phyloP scores from a whole-genome alignment of 1,284 basidiomycete genomes.

The Cryptococcus sp. region DNA sequence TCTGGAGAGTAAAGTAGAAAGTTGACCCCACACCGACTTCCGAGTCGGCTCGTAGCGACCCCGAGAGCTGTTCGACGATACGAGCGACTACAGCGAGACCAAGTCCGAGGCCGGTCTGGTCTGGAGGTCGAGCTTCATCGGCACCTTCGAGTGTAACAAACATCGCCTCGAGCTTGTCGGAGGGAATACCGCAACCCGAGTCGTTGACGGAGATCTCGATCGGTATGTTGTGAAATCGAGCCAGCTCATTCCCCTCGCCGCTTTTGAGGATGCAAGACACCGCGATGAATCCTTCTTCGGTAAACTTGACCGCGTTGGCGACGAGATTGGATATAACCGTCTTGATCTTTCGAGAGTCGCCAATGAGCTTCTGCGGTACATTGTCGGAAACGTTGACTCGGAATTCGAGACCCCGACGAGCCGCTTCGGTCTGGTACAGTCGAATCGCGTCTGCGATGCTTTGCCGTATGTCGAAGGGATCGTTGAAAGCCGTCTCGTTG shows the following conservation, averaged over 20 bases:
- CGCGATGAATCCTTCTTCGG: slow-evolving; percentile 58
- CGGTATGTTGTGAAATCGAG: slow-evolving; percentile 45
- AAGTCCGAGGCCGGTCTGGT: slow-evolving; percentile 50
- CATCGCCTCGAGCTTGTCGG: slow-evolving; percentile 68
- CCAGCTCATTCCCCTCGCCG: slow-evolving; percentile 4
- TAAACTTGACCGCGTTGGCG: slow-evolving; percentile 81
- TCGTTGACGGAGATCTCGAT: slow-evolving; percentile 72
- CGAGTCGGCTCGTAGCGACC: slow-evolving; percentile 74
- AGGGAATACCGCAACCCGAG: slow-evolving; percentile 70
- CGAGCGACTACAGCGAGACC: slow-evolving; percentile 75
- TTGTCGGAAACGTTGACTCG: slow-evolving; percentile 54
- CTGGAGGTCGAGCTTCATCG: slow-evolving; percentile 50
- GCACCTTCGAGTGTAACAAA: slow-evolving; percentile 84
- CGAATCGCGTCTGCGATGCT: slow-evolving; percentile 64
- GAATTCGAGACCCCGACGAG: slow-evolving; percentile 62
- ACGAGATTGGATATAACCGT: slow-evolving; percentile 78
- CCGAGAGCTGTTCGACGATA: slow-evolving; percentile 74
- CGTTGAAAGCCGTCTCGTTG: slow-evolving; percentile 71
- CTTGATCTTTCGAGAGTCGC: slow-evolving; percentile 67
- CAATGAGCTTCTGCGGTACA: slow-evolving; percentile 58
- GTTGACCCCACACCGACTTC: slow-evolving; percentile 62
- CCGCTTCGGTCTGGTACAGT: slow-evolving; percentile 60
- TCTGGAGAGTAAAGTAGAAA: slow-evolving; percentile 51
- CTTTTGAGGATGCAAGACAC: slow-evolving; percentile 55
- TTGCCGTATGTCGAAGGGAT: slow-evolving; percentile 69